Base-by-base conservation (phyloP, 306 rosid species). In the Corylus americana region DNA sequence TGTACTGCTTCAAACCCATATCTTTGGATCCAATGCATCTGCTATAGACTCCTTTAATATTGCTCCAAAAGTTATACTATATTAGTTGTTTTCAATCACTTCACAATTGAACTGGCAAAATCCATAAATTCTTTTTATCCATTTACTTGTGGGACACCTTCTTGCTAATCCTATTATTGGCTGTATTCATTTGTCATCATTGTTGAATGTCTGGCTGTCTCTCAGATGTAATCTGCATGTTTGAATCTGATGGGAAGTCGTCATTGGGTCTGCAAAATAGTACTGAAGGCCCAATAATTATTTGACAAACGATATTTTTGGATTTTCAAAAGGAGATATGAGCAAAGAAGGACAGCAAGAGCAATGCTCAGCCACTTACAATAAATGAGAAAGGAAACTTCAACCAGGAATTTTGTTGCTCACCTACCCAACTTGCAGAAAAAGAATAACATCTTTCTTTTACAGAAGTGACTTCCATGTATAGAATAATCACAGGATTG, bases 1-100 rank as follows among this genome's bases (percentile, higher is more conserved):
- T 62, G 69, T 67, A 29, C 72, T 67, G 9, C 37, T 25, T 42
- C 8, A n/a, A 18, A 8, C 14, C 25, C 12, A 42, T 42, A 0
- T 44, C 51, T 67, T 67, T n/a, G 51, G 3, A 42, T 67, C 51
- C 51, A 42, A 67, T 67, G 72, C 72, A 67, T 42, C 72, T 4
- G 45, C 45, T 42, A 42, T 42, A 42, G 45, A 42, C 45, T 9
- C 8, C 72, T 39, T 39, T 42, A 67, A 67, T 59, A 9, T 17
- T n/a, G 3, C 18, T 42, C 72, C 72, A 67, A 10, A 18, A 42
- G 5, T 5, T 42, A 10, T n/a, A 4, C 4, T 9, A 18, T 42
- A 67, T 39, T 9, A 44, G 27, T 17, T 67, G 3, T 67, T 39
- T 9, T n/a, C 72, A 67, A 67, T 42, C 51, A 42, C 44, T 64